Conservation (phyloP, 2,329 filamentous ascomycete species). For the Verticillium nonalfalfae region DNA sequence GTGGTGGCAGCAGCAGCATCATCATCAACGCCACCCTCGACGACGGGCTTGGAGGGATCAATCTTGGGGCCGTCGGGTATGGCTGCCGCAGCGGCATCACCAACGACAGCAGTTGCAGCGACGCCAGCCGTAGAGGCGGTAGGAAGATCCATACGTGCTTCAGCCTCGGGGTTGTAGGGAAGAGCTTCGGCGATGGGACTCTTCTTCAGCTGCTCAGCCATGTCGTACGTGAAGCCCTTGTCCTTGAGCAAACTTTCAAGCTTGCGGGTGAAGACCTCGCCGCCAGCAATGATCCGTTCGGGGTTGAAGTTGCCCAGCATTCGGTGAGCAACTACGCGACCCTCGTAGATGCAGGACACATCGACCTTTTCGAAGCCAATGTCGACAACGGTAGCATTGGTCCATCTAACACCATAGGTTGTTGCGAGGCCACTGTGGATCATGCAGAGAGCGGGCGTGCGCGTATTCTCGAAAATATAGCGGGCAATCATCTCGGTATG, state of each 20-base stretch:
- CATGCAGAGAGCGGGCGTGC: conserved; percentile 84
- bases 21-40: conserved; percentile 18
- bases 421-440: conserved; percentile 86
- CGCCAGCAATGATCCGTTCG: conserved; percentile 58
- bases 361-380: conserved; percentile 91
- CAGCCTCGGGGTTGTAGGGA: conserved; percentile 41
- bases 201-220: conserved; percentile 66
- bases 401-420: conserved; percentile 71
- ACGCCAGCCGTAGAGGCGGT: conserved; percentile 20
- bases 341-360: conserved; percentile 83
- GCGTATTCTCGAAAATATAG: conserved; percentile 96
- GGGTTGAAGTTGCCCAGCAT: conserved; percentile 52
- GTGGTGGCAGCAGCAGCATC: conserved; percentile 30
- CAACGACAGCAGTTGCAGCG: conserved; percentile 15
- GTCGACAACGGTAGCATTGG: conserved; percentile 80
- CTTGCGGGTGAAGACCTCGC: conserved; percentile 76
- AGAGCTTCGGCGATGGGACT: conserved; percentile 62
- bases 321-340: conserved; percentile 62
- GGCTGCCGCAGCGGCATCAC: conserved; percentile 15
- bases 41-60: conserved; percentile 22
- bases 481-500: conserved; percentile 85
- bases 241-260: conserved; percentile 60
- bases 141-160: conserved; percentile 41
- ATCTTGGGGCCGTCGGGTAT: conserved; percentile 27
- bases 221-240: conserved; percentile 55